Evolutionary conservation across 257 asterid genomes (phyloP).

Genomic region (Avicennia marina): DNA sequence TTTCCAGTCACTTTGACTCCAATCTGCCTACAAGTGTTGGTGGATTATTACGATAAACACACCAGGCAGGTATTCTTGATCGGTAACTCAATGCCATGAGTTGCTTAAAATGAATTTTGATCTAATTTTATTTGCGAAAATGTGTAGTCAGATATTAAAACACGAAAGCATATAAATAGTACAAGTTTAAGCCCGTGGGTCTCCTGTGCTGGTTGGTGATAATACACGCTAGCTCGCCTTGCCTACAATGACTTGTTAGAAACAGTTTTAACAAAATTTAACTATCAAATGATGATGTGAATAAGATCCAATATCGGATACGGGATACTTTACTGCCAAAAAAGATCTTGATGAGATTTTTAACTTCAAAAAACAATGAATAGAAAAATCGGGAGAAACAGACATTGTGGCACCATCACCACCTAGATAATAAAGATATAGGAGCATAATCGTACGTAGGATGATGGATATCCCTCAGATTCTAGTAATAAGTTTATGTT

Average conservation of each 20-base stretch:
- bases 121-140: conserved; percentile 12
- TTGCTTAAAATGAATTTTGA: conserved; percentile 15
- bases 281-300: conserved; percentile 32
- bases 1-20: conserved; percentile 50
- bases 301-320: conserved; percentile 29
- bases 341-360: conserved; percentile 53
- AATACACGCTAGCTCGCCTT: neutral
- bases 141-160: conserved; percentile 15
- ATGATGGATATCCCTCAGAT: conserved; percentile 31
- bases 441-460: conserved; percentile 29
- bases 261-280: neutral
- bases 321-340: conserved; percentile 23
- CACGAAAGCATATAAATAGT: conserved; percentile 12
- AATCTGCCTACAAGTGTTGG: conserved; percentile 38
- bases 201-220: neutral
- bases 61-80: conserved; percentile 43
- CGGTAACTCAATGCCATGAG: conserved; percentile 21
- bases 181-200: conserved; percentile 34
- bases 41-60: conserved; percentile 16
- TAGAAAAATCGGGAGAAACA: neutral
- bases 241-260: neutral
- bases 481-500: conserved; percentile 27
- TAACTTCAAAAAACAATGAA: conserved; percentile 8
- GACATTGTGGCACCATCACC: conserved; percentile 14
- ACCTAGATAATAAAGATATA: conserved; percentile 26